These are phyloP conservation scores for Rubus parviflorus DNA, from an alignment of 306 rosid genomes.

Conservation along the genomic window DNA sequence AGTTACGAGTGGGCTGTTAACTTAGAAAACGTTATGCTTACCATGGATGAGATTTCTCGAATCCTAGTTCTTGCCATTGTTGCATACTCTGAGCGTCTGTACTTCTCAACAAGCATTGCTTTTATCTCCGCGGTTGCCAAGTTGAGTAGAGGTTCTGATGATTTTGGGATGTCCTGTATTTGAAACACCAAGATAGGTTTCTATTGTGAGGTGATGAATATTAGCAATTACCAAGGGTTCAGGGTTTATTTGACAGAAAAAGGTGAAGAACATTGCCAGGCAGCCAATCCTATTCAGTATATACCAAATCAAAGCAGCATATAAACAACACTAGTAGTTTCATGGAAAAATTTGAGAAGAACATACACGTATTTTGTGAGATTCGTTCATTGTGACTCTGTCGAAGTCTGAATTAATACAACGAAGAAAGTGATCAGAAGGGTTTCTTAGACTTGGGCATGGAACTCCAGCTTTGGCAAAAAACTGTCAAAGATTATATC, in stretches of 20 bases:
- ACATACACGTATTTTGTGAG: constrained; percentile 48
- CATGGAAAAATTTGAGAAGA: background rate
- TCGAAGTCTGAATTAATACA: constrained; percentile 91
- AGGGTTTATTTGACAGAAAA: background rate
- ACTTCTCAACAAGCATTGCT: constrained; percentile 64
- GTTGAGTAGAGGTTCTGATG: constrained; percentile 70
- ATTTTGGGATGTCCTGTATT: constrained; percentile 60
- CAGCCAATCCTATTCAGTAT: background rate
- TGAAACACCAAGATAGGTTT: background rate
- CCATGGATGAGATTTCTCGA: constrained; percentile 60
- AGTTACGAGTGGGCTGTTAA: background rate
- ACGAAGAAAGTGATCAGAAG: constrained; percentile 94
- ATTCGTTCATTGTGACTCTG: constrained; percentile 45
- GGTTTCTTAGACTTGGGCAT: constrained; percentile 87
- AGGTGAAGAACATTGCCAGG: background rate
- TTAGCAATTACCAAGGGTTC: background rate
- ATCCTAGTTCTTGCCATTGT: constrained; percentile 51
- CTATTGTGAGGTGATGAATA: background rate
- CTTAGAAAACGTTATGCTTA: constrained; percentile 23
- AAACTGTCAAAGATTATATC: constrained; percentile 46
- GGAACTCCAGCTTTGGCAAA: constrained; percentile 84
- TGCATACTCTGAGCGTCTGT: constrained; percentile 60
- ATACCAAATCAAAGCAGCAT: background rate
- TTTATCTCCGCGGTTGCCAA: constrained; percentile 72
- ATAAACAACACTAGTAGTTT: background rate